Evolutionary conservation across 2,329 filamentous ascomycete species (phyloP), one percentile per base, ranked within the genome.

Genomic region (Beauveria sp.): DNA sequence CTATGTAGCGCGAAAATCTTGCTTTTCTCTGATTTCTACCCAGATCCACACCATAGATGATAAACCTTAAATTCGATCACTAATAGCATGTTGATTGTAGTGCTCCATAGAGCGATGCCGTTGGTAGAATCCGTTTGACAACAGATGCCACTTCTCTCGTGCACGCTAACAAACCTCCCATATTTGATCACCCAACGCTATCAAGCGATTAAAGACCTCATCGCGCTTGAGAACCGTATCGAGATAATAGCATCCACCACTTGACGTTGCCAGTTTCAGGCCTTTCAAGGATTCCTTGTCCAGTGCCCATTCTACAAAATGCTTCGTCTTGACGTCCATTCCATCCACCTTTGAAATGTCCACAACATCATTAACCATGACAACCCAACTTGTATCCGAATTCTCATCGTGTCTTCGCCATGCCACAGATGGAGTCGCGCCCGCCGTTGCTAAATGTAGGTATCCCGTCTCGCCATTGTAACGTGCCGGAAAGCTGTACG

Each of bases 401-500:
- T 28, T 38, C 9, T 38, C 26, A 18, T 45, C 54, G 20, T 47
- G 26, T 9, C 38, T 57, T 22, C 16, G 20, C 54, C 54, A 57
- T 1, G 42, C 10, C 22, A 47, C 54, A 22, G 22, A 57, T 4
- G 54, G 42, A 2, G 26, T 46, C 4, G n/a, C 10, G 1, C 20
- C 42, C 5, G 42, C 24, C 12, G 54, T 57, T 2, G 40, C 5
- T 7, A 57, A n/a, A 34, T 57, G 45, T 3, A 57, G 10, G 40
- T 57, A 57, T 47, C 91, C 91, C 67, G 86, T 88, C 66, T 86
- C 83, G 8, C 90, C 90, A 22, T 86, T 79, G 68, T 81, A 89
- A 5, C 90, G 80, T 0, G 81, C 86, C 34, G 87, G 86, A 74
- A 95, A 96, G 22, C 87, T 86, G 0, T 91, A 78, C 0, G 91